Percentiles rank a stretch among this genome's conserved stretches.
phyloP scores from a whole-genome alignment of 2,329 filamentous ascomycete genomes.

The Pseudocercospora fijiensis region DNA sequence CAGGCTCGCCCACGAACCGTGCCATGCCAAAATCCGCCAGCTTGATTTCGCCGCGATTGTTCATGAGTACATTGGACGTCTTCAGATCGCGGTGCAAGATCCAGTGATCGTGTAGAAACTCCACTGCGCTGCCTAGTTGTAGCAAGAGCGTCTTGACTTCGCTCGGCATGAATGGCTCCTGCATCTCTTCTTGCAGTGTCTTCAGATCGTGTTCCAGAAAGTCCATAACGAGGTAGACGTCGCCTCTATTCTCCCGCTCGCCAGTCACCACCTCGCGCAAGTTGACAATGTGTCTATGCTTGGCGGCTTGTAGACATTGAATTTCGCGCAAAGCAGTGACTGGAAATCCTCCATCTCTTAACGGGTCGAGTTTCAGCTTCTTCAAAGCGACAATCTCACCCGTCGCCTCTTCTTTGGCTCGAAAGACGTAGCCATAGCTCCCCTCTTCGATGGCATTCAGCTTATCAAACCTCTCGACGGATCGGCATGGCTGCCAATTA shows the following conservation, averaged over 20 bases:
- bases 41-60: conserved; percentile 91
- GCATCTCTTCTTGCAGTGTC: conserved; percentile 88
- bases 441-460: conserved; percentile 98
- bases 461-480: conserved; percentile 84
- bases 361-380: conserved; percentile 82
- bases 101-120: conserved; percentile 84
- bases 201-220: conserved; percentile 97
- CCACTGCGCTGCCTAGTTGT: conserved; percentile 76
- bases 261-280: conserved; percentile 72
- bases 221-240: conserved; percentile 92
- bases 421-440: conserved; percentile 90
- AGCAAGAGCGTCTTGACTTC: conserved; percentile 88
- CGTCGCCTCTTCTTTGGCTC: conserved; percentile 71
- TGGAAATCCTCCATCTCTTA: conserved; percentile 73
- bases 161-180: conserved; percentile 85
- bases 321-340: conserved; percentile 94
- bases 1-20: conserved; percentile 77
- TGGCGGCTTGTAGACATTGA: conserved; percentile 77
- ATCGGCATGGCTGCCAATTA: conserved; percentile 69
- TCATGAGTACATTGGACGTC: conserved; percentile 89
- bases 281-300: conserved; percentile 78
- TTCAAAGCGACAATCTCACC: conserved; percentile 87
- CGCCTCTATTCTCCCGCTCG: conserved; percentile 40
- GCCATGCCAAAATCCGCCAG: conserved; percentile 99
- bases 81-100: conserved; percentile 90